phyloP scores from a whole-genome alignment of 139 green algal species.

The Tetradesmus obliquus region DNA sequence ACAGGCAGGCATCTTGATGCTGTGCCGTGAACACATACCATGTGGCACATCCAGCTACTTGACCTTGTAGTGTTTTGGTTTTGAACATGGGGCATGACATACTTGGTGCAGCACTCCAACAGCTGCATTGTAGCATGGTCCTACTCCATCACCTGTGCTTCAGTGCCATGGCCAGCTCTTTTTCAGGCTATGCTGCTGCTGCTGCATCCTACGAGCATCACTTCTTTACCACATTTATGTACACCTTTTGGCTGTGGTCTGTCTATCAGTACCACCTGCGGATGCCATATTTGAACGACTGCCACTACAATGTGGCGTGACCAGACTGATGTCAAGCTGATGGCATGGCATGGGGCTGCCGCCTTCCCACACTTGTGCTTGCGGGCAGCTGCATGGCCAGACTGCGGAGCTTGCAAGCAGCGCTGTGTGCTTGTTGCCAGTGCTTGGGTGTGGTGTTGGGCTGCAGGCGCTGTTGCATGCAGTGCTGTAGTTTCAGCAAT shows the following conservation, averaged over 20 bases:
- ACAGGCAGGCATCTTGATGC: background rate
- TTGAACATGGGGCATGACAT: background rate
- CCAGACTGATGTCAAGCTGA: background rate
- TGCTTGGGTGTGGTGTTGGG: too few species aligned
- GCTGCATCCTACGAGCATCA: background rate
- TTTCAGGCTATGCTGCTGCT: background rate
- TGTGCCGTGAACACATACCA: background rate
- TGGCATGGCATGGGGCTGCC: background rate
- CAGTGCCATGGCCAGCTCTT: background rate
- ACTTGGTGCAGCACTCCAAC: background rate
- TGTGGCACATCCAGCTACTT: background rate
- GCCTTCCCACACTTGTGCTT: background rate
- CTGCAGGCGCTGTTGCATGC: too few species aligned
- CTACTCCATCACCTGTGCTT: background rate
- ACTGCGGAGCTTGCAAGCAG: too few species aligned
- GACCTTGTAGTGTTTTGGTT: background rate
- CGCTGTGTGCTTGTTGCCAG: too few species aligned
- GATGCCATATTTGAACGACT: background rate
- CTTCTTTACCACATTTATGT: background rate
- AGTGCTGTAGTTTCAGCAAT: too few species aligned
- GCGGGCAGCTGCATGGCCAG: background rate
- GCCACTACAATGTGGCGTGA: background rate
- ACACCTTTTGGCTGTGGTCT: background rate
- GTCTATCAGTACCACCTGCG: background rate
- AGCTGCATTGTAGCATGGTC: background rate